These are phyloP conservation scores for Exophiala dermatitidis DNA, from an alignment of 2,329 filamentous ascomycete genomes.

Conservation along the genomic window DNA sequence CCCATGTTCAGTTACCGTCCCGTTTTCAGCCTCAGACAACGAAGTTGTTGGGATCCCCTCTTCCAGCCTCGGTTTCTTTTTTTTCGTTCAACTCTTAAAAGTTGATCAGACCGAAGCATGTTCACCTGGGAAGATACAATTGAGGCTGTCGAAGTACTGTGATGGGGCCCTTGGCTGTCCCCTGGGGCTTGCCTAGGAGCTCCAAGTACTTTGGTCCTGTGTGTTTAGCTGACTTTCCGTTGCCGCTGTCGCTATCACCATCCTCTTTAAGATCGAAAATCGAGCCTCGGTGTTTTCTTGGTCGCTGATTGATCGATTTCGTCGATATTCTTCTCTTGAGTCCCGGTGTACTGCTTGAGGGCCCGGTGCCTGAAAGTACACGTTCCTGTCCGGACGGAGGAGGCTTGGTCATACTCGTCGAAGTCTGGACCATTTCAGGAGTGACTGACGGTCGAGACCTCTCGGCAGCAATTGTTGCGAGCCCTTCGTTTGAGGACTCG, in stretches of 20 bases:
- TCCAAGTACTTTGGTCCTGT: neutral
- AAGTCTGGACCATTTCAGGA: too few species aligned
- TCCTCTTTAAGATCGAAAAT: constrained; percentile 22
- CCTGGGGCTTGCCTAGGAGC: neutral
- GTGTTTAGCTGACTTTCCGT: neutral
- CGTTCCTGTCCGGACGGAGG: neutral
- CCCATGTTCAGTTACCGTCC: too few species aligned
- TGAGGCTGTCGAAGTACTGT: neutral
- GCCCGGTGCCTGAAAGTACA: neutral
- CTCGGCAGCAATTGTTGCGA: too few species aligned
- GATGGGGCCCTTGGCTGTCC: neutral
- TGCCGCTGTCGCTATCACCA: constrained; percentile 1
- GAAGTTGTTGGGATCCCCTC: too few species aligned
- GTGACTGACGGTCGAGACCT: too few species aligned
- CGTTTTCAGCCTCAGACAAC: too few species aligned
- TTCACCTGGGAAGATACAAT: neutral
- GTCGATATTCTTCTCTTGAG: constrained; percentile 11
- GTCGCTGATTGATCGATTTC: neutral
- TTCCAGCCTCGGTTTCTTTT: too few species aligned
- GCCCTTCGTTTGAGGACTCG: too few species aligned
- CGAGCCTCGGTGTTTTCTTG: constrained; percentile 8
- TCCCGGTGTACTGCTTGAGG: neutral
- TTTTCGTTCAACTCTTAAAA: too few species aligned
- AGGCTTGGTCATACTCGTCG: neutral
- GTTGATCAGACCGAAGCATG: too few species aligned